Percentiles rank a stretch among this genome's conserved stretches.
Conservation (phyloP, 495 filamentous ascomycete genomes). For the Penicillium macrosclerotiorum region DNA sequence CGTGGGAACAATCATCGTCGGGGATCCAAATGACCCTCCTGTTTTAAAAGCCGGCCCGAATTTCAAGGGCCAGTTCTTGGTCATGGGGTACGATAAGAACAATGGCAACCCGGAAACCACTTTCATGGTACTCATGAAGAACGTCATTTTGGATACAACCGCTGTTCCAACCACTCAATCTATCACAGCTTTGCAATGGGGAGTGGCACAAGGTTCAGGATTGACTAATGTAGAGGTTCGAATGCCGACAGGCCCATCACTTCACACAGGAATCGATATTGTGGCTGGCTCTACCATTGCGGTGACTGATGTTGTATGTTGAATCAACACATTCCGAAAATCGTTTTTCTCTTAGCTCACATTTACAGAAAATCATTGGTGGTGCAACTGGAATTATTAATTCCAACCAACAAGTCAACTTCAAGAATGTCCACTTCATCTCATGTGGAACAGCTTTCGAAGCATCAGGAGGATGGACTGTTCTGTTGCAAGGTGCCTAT, state of each 20-base stretch:
- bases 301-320: slow-evolving; percentile 49
- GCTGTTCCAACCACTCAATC: slow-evolving; percentile 18
- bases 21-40: slow-evolving; percentile 38
- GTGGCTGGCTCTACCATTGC: slow-evolving; percentile 44
- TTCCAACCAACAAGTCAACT: slow-evolving; percentile 53
- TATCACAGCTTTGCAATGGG: slow-evolving; percentile 57
- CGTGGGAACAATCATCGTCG: slow-evolving; percentile 46
- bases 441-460: slow-evolving; percentile 37
- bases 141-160: slow-evolving; percentile 42
- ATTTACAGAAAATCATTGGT: slow-evolving; percentile 42
- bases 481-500: slow-evolving; percentile 35
- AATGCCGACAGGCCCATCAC: slow-evolving; percentile 55
- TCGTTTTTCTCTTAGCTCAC: no score
- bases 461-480: slow-evolving; percentile 40
- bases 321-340: no score
- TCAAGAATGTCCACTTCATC: slow-evolving; percentile 47
- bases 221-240: slow-evolving; percentile 71
- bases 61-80: slow-evolving; percentile 31
- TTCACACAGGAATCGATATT: slow-evolving; percentile 53
- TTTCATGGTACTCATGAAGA: slow-evolving; percentile 44
- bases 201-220: slow-evolving; percentile 66
- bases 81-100: slow-evolving; percentile 33
- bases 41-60: slow-evolving; percentile 30
- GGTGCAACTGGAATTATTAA: slow-evolving; percentile 48
- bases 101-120: slow-evolving; percentile 36